These are phyloP conservation scores for Naganishia sp. DNA, from an alignment of 1,284 basidiomycete genomes.

Conservation along the genomic window DNA sequence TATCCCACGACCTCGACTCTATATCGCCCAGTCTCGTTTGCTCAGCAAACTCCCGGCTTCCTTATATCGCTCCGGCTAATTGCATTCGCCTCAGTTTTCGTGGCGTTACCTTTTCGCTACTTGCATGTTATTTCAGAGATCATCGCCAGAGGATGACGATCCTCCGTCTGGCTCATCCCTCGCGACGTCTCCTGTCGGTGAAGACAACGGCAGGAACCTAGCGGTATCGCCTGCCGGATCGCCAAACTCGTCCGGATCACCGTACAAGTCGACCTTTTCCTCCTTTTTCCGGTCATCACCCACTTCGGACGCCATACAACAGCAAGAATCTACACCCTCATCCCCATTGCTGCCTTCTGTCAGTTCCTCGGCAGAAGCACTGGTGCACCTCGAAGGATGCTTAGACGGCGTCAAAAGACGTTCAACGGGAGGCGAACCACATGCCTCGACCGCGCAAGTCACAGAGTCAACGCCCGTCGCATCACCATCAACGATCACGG, in stretches of 20 bases:
- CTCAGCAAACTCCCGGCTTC: background rate
- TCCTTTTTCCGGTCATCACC: slow-evolving; percentile 17
- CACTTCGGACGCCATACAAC: slow-evolving; percentile 4
- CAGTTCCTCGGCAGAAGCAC: slow-evolving; percentile 13
- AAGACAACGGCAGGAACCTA: background rate
- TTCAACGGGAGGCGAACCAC: background rate
- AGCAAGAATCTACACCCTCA: background rate
- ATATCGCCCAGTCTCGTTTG: no score
- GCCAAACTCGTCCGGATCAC: slow-evolving; percentile 5
- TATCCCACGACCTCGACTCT: no score
- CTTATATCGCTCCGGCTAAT: background rate
- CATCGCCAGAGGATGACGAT: background rate
- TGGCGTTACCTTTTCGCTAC: no score
- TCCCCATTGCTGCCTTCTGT: slow-evolving; percentile 1
- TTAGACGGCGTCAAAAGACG: slow-evolving; percentile 14
- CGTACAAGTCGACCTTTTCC: slow-evolving; percentile 15
- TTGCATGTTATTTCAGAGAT: slow-evolving; percentile 3
- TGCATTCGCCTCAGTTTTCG: no score
- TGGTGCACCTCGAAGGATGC: slow-evolving; percentile 15
- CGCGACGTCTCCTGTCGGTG: background rate
- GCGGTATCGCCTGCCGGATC: slow-evolving; percentile 1
- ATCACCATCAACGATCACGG: background rate
- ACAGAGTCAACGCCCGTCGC: slow-evolving; percentile 1
- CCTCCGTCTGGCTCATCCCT: background rate
- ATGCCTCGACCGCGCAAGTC: background rate